Base-by-base conservation (phyloP, 306 rosid species). In the Ammopiptanthus mongolicus region DNA sequence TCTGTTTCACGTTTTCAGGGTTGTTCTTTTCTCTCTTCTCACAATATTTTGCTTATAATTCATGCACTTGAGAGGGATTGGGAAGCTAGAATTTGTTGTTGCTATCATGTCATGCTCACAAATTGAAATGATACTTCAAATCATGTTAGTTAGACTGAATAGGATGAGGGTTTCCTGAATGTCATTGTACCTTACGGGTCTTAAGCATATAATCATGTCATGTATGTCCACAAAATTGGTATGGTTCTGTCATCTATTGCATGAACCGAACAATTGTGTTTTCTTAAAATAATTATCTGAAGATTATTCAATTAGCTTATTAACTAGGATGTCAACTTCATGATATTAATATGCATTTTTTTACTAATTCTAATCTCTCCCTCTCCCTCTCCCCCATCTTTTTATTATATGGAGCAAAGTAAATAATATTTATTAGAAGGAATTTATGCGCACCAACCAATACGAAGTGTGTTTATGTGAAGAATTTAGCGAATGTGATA, bases 61-160 rank as follows among this genome's bases (percentile, higher is more conserved):
- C 47, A 10, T 65, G 52, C 22, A 6, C 36, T 39, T 71, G 17
- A 22, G 62, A 77, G 82, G 59, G 60, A 36, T 36, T 19, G 46
- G 41, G 60, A 58, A 13, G 75, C 42, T 76, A 63, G 67, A 75
- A 21, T 61, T 47, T 57, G 23, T 70, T 55, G 13, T 69, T 60
- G 25, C 28, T 47, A 42, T 69, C 31, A 33, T 63, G 64, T 34
- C 34, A 17, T 55, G 55, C 51, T 23, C 48, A 60, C 23, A 76
- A 46, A 36, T 46, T 62, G 57, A 29, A 69, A 61, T 61, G 46
- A 41, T 31, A 14, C 36, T 42, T 77, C 46, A 33, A 75, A 29
- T 69, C 74, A 73, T 39, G 7, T 75, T 75, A 29, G 55, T 61
- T 42, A 75, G 68, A 47, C 2, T 68, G 71, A 50, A 60, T 51